Evolutionary conservation across 768 basidiomycete genomes (phyloP), one percentile per base, ranked within the genome.

Genomic region (Suillus weaverae): DNA sequence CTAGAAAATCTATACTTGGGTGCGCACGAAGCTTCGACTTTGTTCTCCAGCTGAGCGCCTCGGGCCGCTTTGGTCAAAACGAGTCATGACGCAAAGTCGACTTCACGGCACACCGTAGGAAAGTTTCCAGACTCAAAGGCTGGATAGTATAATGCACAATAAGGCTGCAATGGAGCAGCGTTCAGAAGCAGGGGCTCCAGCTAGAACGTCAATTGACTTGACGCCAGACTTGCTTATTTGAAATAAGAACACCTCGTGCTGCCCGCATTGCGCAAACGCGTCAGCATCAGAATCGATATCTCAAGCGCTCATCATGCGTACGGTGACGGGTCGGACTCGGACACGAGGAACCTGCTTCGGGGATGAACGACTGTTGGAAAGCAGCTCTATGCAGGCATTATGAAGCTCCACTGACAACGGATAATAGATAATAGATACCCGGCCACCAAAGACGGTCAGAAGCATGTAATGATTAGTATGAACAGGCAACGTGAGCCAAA

Each of bases 1-100:
- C 53, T 35, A 54, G 53, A 54, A 54, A 6, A n/a, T 54, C 51
- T 53, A 53, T 53, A 53, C 30, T 53, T 53, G 51, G 51, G 51
- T 53, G 4, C 16, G 30, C 30, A 53, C 16, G 16, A 53, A 51
- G 14, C 7, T 30, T 41, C 7, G 2, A 14, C 11, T 22, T 22
- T 10, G 48, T 8, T 14, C 14, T 16, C 48, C 48, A 14, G 46
- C n/a, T 50, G 14, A 8, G 7, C 26, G 14, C 26, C 30, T 53
- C 50, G 14, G 26, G 16, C 20, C 20, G 20, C 43, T 43, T 43
- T 43, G 43, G 20, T n/a, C 20, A n/a, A 46, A 4, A 3, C n/a
- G n/a, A n/a, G n/a, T n/a, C 26, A 26, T 48, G 46, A 48, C 46
- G 41, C 18, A 43, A 41, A 18, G 8, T 20, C 26, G 22, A 6